Conservation (phyloP, 139 green algal species). For the Pleodorina starrii region DNA sequence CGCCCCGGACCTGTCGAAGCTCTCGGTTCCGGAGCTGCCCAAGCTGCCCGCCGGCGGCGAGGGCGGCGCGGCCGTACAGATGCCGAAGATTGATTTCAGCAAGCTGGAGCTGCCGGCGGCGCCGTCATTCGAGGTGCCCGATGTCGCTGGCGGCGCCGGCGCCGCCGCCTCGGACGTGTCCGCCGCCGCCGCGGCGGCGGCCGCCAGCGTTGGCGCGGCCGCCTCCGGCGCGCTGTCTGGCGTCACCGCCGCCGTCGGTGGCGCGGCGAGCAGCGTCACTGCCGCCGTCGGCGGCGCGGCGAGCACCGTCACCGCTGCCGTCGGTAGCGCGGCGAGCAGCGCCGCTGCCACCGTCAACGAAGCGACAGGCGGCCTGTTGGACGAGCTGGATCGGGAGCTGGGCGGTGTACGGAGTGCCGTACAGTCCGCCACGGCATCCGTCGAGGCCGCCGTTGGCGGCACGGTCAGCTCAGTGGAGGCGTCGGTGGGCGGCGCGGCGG, state of each 20-base stretch:
- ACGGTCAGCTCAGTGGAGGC: background rate
- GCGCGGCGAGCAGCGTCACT: background rate
- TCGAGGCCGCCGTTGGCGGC: background rate
- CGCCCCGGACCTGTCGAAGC: background rate
- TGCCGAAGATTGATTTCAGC: constrained; percentile 19
- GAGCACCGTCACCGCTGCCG: background rate
- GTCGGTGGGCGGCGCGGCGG: background rate
- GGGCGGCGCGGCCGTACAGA: background rate
- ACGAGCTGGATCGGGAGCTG: constrained; percentile 13
- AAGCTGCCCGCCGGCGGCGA: constrained; percentile 15
- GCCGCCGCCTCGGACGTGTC: background rate
- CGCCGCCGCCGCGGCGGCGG: background rate
- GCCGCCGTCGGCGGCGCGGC: background rate
- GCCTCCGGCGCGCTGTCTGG: background rate
- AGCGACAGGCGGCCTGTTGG: background rate
- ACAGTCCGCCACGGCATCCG: background rate
- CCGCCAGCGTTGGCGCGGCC: background rate
- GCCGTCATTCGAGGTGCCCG: constrained; percentile 1
- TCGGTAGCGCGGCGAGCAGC: background rate
- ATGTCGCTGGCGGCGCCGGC: constrained; percentile 2
- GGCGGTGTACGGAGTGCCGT: background rate
- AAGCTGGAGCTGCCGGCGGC: background rate
- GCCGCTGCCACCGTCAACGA: background rate
- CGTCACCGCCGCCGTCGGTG: background rate
- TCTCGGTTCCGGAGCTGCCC: background rate